Percentiles rank a stretch among this genome's conserved stretches.
These are phyloP conservation scores for Amaranthus cruentus DNA, from an alignment of 148 eudicot species.

Conservation along the genomic window DNA sequence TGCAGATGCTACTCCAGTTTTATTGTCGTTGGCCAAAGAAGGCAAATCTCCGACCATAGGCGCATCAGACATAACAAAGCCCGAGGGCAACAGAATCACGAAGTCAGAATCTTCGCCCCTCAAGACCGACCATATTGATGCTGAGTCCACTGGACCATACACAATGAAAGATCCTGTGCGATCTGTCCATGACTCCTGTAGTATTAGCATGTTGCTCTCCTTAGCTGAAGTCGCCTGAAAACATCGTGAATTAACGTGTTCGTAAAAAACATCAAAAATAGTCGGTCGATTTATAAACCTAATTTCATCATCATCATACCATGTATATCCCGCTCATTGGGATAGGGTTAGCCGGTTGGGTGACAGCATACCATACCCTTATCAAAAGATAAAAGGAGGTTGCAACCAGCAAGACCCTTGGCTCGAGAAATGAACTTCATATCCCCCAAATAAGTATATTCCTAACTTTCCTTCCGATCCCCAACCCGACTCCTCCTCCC, in stretches of 20 bases:
- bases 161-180: constrained; percentile 32
- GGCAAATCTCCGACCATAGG: constrained; percentile 16
- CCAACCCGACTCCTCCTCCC: too few species aligned
- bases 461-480: too few species aligned
- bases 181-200: constrained; percentile 43
- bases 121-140: constrained; percentile 27
- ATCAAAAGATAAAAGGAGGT: too few species aligned
- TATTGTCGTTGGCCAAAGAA: neutral
- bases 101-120: constrained; percentile 45
- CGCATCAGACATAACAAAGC: constrained; percentile 49
- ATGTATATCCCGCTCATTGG: too few species aligned
- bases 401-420: too few species aligned
- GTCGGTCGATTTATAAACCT: too few species aligned
- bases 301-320: too few species aligned
- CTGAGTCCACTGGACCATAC: constrained; percentile 38
- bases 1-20: constrained; percentile 28
- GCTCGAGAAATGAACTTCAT: too few species aligned
- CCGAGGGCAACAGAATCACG: constrained; percentile 65
- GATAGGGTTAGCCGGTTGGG: too few species aligned
- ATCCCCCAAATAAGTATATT: too few species aligned
- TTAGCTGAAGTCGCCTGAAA: constrained; percentile 35
- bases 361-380: too few species aligned
- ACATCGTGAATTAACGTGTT: neutral
- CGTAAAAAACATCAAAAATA: neutral
- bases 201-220: constrained; percentile 40